Base-by-base conservation (phyloP, 352 stramenopile species). In the Pythium monospermum region DNA sequence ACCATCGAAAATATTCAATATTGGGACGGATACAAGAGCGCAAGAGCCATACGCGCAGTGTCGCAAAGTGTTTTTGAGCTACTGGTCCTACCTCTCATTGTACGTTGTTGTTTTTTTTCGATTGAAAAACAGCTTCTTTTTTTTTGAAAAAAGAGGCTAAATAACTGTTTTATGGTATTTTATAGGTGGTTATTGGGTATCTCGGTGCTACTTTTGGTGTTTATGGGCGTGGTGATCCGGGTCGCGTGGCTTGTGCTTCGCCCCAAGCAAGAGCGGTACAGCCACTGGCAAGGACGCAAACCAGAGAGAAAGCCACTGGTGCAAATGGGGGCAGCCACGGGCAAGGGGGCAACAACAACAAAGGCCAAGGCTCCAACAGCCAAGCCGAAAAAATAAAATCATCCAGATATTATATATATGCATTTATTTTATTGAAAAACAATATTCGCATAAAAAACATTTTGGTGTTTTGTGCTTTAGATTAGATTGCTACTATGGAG, bases 51-150 rank as follows among this genome's bases (percentile, higher is more conserved):
- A 66, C 52, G 45, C 25, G n/a, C 39, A 58, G 4, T 66, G 58
- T 35, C 45, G 58, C 15, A 55, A 59, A 47, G 53, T 40, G 1
- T 66, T 66, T 23, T 36, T 66, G 16, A 58, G 45, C 33, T 66
- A 66, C 41, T 66, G 58, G 58, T 49, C 52, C 28, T 66, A 61
- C 38, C 42, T 66, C 32, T 66, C 58, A n/a, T 13, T 47, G 57
- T 66, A 52, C 18, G 50, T 57, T 19, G 23, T n/a, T 3, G 6
- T 40, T 5, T 21, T 2, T 13, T 22, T 15, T 11, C 16, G 28
- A 6, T 15, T 8, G n/a, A n/a, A n/a, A n/a, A n/a, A n/a, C n/a
- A n/a, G n/a, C n/a, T n/a, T n/a, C n/a, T n/a, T n/a, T n/a, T n/a
- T n/a, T n/a, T n/a, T n/a, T n/a, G n/a, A 7, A 13, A 12, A 12